Evolutionary conservation across 306 rosid species (phyloP), one percentile per base, ranked within the genome.

Genomic region (Mimosa bimucronata): DNA sequence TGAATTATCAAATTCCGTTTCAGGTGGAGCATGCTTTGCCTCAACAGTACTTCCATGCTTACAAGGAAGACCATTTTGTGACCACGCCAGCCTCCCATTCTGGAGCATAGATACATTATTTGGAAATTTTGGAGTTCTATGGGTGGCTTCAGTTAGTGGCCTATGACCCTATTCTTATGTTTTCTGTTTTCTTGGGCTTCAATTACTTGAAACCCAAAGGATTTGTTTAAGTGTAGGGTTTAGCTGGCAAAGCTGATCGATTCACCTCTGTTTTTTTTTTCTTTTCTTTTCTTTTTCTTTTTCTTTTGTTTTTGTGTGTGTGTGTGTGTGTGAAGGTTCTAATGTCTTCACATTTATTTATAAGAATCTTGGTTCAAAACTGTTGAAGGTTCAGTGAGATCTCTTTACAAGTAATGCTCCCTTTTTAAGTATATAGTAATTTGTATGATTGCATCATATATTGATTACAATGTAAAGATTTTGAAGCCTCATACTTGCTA

Each of bases 21-120:
- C 91, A 95, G 99, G 98, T 75, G 52, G 99, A 95, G 88, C 93
- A 95, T 88, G 83, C 98, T 41, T 85, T 95, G 84, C 98, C 99
- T 16, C 97, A 95, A 77, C 99, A 95, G 83, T 95, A 79, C 62
- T 41, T 88, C 77, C 94, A 93, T 61, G 21, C 70, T 19, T 91
- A 85, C 67, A 95, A 91, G 85, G 88, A 95, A 30, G 97, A 91
- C 29, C 91, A 37, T 81, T 93, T 95, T 42, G 97, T 93, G 87
- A 93, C 97, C 65, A 89, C 88, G 31, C 86, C 97, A 1, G 98
- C 94, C 73, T 90, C 98, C 76, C 99, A 95, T 89, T 95, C 99
- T 9, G 99, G 99, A 79, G 99, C 93, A 77, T 93, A 87, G 92
- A 66, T 53, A 2, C 61, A 7, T 76, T 79, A 81, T 75, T 71